phyloP scores from a whole-genome alignment of 2,329 filamentous ascomycete species.

The Xylaria hypoxylon region DNA sequence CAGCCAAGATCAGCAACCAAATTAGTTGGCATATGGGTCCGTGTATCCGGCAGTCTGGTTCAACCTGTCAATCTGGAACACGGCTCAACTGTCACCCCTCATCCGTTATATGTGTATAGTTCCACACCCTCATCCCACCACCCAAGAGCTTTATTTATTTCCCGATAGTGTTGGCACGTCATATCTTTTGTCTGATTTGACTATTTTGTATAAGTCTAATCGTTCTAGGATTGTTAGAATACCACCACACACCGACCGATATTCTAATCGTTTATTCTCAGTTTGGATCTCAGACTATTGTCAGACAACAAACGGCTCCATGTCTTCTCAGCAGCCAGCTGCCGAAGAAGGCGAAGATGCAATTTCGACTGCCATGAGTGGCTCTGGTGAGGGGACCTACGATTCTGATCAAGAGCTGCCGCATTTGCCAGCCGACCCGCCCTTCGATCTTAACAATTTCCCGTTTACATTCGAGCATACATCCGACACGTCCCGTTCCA shows the following conservation, averaged over 20 bases:
- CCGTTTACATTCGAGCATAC: slow-evolving; percentile 41
- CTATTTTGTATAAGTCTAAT: neutral
- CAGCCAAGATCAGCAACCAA: slow-evolving; percentile 5
- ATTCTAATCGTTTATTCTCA: neutral
- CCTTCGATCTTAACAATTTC: slow-evolving; percentile 38
- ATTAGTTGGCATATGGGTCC: slow-evolving; percentile 27
- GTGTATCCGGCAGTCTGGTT: slow-evolving; percentile 24
- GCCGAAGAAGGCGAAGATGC: slow-evolving; percentile 15
- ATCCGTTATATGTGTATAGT: slow-evolving; percentile 7
- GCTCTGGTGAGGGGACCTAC: neutral
- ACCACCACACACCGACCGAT: neutral
- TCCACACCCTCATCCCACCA: slow-evolving; percentile 2
- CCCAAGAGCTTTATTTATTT: slow-evolving; percentile 11
- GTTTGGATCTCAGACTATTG: neutral
- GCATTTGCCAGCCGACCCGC: slow-evolving; percentile 17
- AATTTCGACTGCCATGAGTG: neutral
- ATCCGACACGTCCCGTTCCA: slow-evolving; percentile 34
- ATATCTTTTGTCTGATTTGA: neutral
- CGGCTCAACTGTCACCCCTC: neutral
- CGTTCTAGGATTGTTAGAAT: neutral
- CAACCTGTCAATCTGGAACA: slow-evolving; percentile 1
- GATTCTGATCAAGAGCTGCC: slow-evolving; percentile 8
- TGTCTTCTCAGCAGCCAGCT: slow-evolving; percentile 28
- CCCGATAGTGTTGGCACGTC: neutral
- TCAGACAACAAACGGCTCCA: slow-evolving; percentile 18